Percentiles rank a stretch among this genome's conserved stretches.
phyloP scores from a whole-genome alignment of 495 filamentous ascomycete genomes.

The Recurvomyces mirabilis region DNA sequence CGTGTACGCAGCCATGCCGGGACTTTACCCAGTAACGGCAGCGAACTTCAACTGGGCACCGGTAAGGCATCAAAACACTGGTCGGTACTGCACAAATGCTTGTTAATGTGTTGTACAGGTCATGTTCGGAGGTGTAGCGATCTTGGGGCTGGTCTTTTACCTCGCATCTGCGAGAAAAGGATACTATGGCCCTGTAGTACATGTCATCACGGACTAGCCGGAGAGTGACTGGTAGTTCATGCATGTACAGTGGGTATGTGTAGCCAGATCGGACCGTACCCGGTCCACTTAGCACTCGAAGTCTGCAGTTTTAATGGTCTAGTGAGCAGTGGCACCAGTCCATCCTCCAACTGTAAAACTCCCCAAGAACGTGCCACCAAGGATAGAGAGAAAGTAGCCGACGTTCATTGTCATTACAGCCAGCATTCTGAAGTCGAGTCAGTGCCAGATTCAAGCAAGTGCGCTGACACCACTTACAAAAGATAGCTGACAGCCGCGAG shows the following conservation, averaged over 20 bases:
- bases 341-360: constrained; percentile 8
- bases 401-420: constrained; percentile 95
- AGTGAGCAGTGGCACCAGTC: constrained; percentile 4
- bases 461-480: constrained; percentile 78
- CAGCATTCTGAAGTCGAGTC: constrained; percentile 57
- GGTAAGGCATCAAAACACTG: no score
- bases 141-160: constrained; percentile 8
- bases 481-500: constrained; percentile 72
- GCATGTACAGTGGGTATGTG: no score
- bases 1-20: constrained; percentile 7
- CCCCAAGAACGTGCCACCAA: constrained; percentile 71
- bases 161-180: constrained; percentile 9
- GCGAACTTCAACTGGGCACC: constrained; percentile 19
- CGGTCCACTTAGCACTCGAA: no score
- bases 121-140: constrained; percentile 16
- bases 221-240: neutral
- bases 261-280: no score
- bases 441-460: no score
- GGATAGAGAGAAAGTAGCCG: constrained; percentile 79
- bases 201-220: neutral
- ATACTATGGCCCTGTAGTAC: constrained; percentile 20
- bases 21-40: constrained; percentile 1
- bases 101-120: no score
- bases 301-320: no score
- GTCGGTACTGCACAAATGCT: no score